A percentile compares a stretch with the other conserved stretches of the same genome.
phyloP scores from a whole-genome alignment of 2,329 filamentous ascomycete species.

The Aspergillus pseudoviridinutans region DNA sequence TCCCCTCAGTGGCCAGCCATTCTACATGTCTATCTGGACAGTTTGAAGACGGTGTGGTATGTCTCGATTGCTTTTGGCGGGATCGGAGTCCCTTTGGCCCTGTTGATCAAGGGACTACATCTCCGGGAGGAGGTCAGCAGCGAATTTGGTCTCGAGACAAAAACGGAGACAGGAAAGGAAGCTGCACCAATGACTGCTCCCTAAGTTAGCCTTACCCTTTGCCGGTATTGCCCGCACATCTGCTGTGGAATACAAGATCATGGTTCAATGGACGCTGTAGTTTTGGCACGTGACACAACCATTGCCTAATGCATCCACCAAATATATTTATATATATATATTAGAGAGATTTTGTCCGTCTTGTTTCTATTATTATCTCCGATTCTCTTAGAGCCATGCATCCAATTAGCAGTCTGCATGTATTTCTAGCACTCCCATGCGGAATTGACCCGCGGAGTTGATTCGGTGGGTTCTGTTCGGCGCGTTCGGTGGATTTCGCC shows the following conservation, averaged over 20 bases:
- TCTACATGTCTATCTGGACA: conserved; percentile 28
- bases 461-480: background rate
- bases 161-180: background rate
- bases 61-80: conserved; percentile 31
- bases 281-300: too few relatives aligned
- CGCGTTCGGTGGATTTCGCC: background rate
- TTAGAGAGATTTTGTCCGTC: too few relatives aligned
- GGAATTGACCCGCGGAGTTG: background rate
- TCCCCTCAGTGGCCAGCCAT: conserved; percentile 14
- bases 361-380: too few relatives aligned
- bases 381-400: too few relatives aligned
- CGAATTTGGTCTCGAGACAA: background rate
- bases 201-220: too few relatives aligned
- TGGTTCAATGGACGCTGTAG: too few relatives aligned
- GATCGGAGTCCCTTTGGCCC: conserved; percentile 30
- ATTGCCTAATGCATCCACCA: too few relatives aligned
- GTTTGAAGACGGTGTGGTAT: conserved; percentile 37
- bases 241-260: too few relatives aligned
- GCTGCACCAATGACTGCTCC: background rate
- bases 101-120: conserved; percentile 11
- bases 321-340: too few relatives aligned
- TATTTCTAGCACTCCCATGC: background rate
- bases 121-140: background rate
- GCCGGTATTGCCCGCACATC: too few relatives aligned
- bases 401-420: too few relatives aligned